Evolutionary conservation across 192 early-diverging fungal genomes (phyloP).

Genomic region (Coemansia pectinata): DNA sequence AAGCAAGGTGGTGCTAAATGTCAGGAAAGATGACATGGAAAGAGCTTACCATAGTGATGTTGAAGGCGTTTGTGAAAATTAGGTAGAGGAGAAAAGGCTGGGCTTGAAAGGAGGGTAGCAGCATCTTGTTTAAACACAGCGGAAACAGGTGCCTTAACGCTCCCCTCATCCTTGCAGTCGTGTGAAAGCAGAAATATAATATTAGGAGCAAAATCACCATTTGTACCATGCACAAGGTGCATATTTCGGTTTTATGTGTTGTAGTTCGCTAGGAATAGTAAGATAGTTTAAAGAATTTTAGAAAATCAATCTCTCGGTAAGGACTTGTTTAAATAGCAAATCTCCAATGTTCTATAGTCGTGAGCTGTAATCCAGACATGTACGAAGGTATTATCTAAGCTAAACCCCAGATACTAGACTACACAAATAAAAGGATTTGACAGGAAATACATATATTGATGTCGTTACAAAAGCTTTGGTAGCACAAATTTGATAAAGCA

Average conservation of each 20-base stretch:
- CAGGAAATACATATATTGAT: neutral
- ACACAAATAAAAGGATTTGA: too few species aligned
- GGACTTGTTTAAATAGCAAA: too few species aligned
- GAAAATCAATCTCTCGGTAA: too few species aligned
- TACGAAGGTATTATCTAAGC: neutral
- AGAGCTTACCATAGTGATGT: neutral
- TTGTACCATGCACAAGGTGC: neutral
- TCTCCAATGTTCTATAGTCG: too few species aligned
- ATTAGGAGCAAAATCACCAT: neutral
- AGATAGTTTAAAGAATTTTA: too few species aligned
- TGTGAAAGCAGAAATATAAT: neutral
- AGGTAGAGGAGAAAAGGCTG: neutral
- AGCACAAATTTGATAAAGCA: neutral
- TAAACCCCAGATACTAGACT: neutral
- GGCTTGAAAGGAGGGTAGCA: neutral
- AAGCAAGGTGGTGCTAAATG: neutral
- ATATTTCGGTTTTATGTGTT: neutral
- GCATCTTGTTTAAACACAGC: neutral
- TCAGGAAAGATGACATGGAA: neutral
- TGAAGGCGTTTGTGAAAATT: neutral
- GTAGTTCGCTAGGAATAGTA: neutral
- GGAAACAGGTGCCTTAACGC: neutral
- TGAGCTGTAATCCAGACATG: too few species aligned
- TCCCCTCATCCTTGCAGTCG: neutral
- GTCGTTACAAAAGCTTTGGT: neutral